Base-by-base conservation (phyloP, 1,284 basidiomycete genomes). In the Ustilago sp. region DNA sequence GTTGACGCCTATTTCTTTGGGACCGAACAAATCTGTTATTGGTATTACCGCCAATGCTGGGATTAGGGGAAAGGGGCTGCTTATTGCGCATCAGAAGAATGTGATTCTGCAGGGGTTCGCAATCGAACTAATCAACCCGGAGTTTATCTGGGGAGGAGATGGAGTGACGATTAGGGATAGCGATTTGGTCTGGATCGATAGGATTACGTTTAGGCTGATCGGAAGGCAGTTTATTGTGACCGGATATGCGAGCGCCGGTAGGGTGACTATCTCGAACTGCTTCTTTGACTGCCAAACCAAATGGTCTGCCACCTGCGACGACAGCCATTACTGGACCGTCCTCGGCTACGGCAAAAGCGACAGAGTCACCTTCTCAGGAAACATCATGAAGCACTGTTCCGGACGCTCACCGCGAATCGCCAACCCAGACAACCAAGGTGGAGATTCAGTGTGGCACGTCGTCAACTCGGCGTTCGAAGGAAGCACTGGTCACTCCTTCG, bases 31-130 rank as follows among this genome's bases (percentile, higher is more conserved):
- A 51, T 51, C 63, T 8, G 36, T 68, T 11, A 60, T 69, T 12
- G 78, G 65, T 15, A 76, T 76, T 31, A 68, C 70, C 17, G 76
- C 83, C 8, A 81, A 84, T 35, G 87, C 86, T 6, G 71, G 85
- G 2, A 79, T 83, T 35, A 80, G 85, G 3, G 79, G 78, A 2
- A 78, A 83, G 8, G 84, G 82, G 0, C 77, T 80, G 52, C 19
- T 48, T 1, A 50, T 80, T 13, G 43, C 47, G 28, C 55, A 71
- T 15, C 15, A 53, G 11, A 62, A 77, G 39, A 87, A 87, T 60
- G 81, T 87, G 47, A 87, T 87, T 63, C 79, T 87, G 57, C 85
- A 87, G 71, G 87, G 85, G 48, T 77, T 86, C 45, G 62, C 76
- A 35, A 84, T 86, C 38, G 78, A 77, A 19, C 31, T 70, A 13